Evolutionary conservation across 1,284 basidiomycete genomes (phyloP).

Genomic region (Ustanciosporium gigantosporum): DNA sequence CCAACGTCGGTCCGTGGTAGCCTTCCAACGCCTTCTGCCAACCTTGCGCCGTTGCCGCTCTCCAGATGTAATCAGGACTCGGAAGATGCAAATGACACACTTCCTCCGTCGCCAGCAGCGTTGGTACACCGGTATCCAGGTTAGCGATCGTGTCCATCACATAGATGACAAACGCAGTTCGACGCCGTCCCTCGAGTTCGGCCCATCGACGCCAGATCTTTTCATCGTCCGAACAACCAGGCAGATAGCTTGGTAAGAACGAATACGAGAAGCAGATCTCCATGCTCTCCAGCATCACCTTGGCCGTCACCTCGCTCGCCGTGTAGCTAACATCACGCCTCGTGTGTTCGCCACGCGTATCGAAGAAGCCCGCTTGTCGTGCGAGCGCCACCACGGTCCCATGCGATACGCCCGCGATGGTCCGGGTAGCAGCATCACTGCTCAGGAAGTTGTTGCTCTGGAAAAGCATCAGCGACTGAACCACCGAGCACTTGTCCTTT

Average conservation of each 20-base stretch:
- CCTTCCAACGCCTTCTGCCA: slow-evolving; percentile 26
- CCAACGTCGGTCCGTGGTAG: slow-evolving; percentile 38
- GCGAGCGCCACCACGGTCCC: slow-evolving; percentile 40
- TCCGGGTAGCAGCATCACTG: slow-evolving; percentile 33
- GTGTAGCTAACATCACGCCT: slow-evolving; percentile 14
- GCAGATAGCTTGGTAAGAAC: slow-evolving; percentile 28
- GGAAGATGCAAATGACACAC: slow-evolving; percentile 48
- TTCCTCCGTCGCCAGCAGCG: slow-evolving; percentile 35
- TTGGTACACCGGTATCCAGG: slow-evolving; percentile 41
- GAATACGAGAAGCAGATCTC: slow-evolving; percentile 38
- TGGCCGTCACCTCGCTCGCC: slow-evolving; percentile 25
- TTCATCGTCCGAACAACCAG: slow-evolving; percentile 29
- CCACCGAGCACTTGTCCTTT: slow-evolving; percentile 47
- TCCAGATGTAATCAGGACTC: slow-evolving; percentile 44
- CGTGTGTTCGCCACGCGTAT: slow-evolving; percentile 31
- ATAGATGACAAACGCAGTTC: slow-evolving; percentile 43
- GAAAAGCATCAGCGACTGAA: slow-evolving; percentile 49
- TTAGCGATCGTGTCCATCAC: slow-evolving; percentile 47
- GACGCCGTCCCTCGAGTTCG: slow-evolving; percentile 46
- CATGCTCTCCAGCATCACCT: slow-evolving; percentile 24
- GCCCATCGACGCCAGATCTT: slow-evolving; percentile 50
- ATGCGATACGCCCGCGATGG: slow-evolving; percentile 39
- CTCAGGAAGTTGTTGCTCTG: slow-evolving; percentile 47
- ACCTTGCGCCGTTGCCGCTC: slow-evolving; percentile 28
- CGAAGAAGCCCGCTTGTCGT: slow-evolving; percentile 49